Base-by-base conservation (phyloP, 2,329 filamentous ascomycete genomes). In the Aureobasidium sp. region DNA sequence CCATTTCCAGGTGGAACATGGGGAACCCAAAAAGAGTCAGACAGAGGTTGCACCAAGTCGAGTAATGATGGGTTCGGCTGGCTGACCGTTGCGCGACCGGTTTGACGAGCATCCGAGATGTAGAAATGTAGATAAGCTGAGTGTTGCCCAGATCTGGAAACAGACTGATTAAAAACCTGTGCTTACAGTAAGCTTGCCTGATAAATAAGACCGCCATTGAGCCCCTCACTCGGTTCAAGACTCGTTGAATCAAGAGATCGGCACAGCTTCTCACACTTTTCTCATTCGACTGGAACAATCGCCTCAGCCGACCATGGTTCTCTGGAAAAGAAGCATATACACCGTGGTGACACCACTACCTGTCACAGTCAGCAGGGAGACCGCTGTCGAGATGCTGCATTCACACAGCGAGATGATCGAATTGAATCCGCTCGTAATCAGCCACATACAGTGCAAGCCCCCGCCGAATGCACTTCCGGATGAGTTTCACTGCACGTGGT, bases 401-500 rank as follows among this genome's bases (percentile, higher is more conserved):
- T 82, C 88, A 73, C 90, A 95, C 75, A 73, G 81, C 54, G 86
- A 86, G 67, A 95, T 96, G 87, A 95, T 96, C 69, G 87, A 93
- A 70, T 79, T 96, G 62, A 96, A 95, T 73, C 91, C 91, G 1
- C 80, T 95, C 51, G 87, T 96, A 61, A 84, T 88, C 64, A 85
- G 88, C 64, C 83, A 89, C 62, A 82, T 86, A 66, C 80, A 79
- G 36, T 90, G 90, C 73, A 80, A 82, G 50, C 81, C 89, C 2
- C 90, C 90, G 0, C 69, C 80, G 29, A 82, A 86, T 69, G 86
- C 88, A 13, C 78, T 83, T 0, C 76, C 84, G 16, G 89, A 94
- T 67, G 91, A 96, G 76, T 83, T 80, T 63, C 78, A 83, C 64
- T 88, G 85, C 66, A 78, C 78, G 21, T 96, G 91, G 91, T 95